phyloP scores from a whole-genome alignment of 768 basidiomycete genomes.

The Paxillus involutus region DNA sequence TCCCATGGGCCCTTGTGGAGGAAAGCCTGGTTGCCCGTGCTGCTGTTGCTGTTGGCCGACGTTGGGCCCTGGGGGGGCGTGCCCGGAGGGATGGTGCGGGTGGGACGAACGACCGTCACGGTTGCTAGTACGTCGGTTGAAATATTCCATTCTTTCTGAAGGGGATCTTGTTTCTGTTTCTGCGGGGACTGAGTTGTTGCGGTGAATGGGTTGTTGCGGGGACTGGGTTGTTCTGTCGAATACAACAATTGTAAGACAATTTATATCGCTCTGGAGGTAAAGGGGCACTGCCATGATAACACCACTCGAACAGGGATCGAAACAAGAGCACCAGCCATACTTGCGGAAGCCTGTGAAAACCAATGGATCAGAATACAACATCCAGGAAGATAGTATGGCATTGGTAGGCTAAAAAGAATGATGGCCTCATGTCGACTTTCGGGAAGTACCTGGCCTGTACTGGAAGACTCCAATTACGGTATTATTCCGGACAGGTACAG shows the following conservation, averaged over 20 bases:
- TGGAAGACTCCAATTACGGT: neutral
- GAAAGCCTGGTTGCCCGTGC: neutral
- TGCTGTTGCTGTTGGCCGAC: neutral
- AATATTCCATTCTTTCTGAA: constrained; percentile 2
- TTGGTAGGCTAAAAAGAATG: neutral
- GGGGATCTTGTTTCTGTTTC: neutral
- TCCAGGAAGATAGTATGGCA: neutral
- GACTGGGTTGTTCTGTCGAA: neutral
- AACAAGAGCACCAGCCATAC: neutral
- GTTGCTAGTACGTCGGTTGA: constrained; percentile 3
- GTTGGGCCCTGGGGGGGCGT: neutral
- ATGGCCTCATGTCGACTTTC: neutral
- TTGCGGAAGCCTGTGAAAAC: neutral
- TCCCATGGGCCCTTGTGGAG: neutral
- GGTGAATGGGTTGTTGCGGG: no score
- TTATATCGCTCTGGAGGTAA: constrained; percentile 3
- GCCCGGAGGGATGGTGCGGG: neutral
- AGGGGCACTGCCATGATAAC: neutral
- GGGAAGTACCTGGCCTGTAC: neutral
- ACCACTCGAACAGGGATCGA: neutral
- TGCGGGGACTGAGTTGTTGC: neutral
- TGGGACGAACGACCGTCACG: neutral
- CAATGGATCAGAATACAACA: neutral
- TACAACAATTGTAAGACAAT: neutral
- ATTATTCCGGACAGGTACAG: constrained; percentile 7